Conservation (phyloP, 106 monocot genomes). For the Alisma plantagoaquatica region DNA sequence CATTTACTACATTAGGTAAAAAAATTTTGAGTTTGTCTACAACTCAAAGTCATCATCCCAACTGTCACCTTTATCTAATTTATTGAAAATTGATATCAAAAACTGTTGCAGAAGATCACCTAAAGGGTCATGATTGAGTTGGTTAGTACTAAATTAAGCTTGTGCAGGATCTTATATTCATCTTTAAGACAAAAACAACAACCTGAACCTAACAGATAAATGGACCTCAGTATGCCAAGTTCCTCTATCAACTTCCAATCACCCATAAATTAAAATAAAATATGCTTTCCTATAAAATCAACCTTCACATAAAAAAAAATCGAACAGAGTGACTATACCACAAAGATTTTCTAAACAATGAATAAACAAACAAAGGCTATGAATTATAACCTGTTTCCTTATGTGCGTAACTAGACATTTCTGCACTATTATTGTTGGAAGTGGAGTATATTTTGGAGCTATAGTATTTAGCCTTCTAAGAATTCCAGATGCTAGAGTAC, state of each 20-base stretch:
- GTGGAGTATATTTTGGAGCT: slow-evolving; percentile 27
- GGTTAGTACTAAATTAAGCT: too few species aligned
- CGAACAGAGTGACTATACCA: too few species aligned
- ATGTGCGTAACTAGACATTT: slow-evolving; percentile 61
- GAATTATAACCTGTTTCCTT: slow-evolving; percentile 72
- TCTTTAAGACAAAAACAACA: too few species aligned
- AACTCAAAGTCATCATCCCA: slow-evolving; percentile 99
- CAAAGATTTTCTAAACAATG: too few species aligned
- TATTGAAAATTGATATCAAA: slow-evolving; percentile 56
- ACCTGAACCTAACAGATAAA: slow-evolving; percentile 96
- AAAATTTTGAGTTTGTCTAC: too few species aligned
- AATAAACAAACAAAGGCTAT: too few species aligned
- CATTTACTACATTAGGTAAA: too few species aligned
- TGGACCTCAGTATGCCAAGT: slow-evolving; percentile 71
- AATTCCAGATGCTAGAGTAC: slow-evolving; percentile 64
- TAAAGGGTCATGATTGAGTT: too few species aligned
- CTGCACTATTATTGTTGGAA: slow-evolving; percentile 60
- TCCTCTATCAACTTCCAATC: slow-evolving; percentile 94
- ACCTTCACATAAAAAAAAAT: slow-evolving; percentile 36
- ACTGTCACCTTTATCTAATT: slow-evolving; percentile 62
- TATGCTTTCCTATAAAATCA: slow-evolving; percentile 73
- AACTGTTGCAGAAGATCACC: slow-evolving; percentile 94
- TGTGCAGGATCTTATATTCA: too few species aligned
- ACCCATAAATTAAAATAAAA: slow-evolving; percentile 68
- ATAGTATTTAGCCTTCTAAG: slow-evolving; percentile 47